Percentiles rank a stretch among this genome's conserved stretches.
Conservation (phyloP, 108 stramenopile genomes). For the Fistulifera pelliculosa region DNA sequence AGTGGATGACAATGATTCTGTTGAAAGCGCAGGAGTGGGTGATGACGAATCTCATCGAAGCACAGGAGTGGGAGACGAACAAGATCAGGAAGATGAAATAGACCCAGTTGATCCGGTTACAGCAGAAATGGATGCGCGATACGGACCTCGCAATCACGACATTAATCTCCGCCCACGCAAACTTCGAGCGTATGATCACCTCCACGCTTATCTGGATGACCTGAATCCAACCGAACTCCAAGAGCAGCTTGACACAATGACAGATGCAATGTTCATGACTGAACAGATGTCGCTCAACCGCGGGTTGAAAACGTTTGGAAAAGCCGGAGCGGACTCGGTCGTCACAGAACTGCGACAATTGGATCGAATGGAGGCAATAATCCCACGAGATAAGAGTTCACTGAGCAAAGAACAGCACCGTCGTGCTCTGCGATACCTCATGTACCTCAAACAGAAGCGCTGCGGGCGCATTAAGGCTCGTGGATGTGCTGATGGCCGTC, state of each 20-base stretch:
- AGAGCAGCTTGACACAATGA: background rate
- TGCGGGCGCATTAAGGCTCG: constrained; percentile 29
- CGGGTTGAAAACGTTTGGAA: constrained; percentile 22
- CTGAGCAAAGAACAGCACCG: constrained; percentile 21
- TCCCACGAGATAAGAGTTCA: constrained; percentile 8
- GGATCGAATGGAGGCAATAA: constrained; percentile 20
- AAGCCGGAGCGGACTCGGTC: constrained; percentile 20
- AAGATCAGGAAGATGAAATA: background rate
- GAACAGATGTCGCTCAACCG: constrained; percentile 1
- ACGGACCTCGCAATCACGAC: background rate
- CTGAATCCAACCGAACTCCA: background rate
- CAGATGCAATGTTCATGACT: constrained; percentile 9
- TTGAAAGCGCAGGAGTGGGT: background rate
- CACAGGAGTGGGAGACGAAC: too few relatives aligned
- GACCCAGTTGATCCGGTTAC: background rate
- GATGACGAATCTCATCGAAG: too few relatives aligned
- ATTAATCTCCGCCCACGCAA: background rate
- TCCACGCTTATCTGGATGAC: background rate
- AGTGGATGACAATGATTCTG: background rate
- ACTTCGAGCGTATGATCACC: background rate
- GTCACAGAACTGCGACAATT: constrained; percentile 33
- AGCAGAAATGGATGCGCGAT: background rate
- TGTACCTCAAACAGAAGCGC: constrained; percentile 37
- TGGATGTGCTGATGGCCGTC: constrained; percentile 29
- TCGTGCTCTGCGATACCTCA: constrained; percentile 25